phyloP scores from a whole-genome alignment of 257 asterid genomes.

The Echium plantagineum region DNA sequence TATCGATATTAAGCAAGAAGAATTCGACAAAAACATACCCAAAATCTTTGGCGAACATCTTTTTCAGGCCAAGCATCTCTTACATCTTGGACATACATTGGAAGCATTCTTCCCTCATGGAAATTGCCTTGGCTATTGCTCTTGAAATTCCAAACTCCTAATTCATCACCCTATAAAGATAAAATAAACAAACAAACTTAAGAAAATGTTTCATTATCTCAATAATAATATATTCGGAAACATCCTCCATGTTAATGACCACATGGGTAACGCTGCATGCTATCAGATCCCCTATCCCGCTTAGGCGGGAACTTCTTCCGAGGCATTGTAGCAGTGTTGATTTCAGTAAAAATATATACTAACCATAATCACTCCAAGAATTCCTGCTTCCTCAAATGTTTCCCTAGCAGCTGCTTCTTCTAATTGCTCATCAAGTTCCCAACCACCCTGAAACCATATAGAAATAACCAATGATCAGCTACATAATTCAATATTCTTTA shows the following conservation, averaged over 20 bases:
- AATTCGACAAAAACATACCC: constrained; percentile 41
- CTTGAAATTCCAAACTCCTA: constrained; percentile 83
- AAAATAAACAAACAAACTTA: background rate
- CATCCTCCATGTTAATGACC: too few relatives aligned
- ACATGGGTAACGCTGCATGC: too few relatives aligned
- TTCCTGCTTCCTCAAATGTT: constrained; percentile 89
- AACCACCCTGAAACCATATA: constrained; percentile 55
- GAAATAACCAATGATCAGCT: constrained; percentile 12
- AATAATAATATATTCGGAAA: background rate
- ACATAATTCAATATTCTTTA: background rate
- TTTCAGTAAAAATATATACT: background rate
- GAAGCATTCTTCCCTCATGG: constrained; percentile 81
- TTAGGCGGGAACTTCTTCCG: too few relatives aligned
- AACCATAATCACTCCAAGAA: constrained; percentile 64
- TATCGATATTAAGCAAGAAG: background rate
- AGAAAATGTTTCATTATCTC: background rate
- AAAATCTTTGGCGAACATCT: constrained; percentile 53
- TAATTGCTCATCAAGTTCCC: constrained; percentile 84
- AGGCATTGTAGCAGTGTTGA: too few relatives aligned
- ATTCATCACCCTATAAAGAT: constrained; percentile 32
- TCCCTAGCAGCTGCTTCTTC: constrained; percentile 79
- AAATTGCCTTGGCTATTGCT: constrained; percentile 82
- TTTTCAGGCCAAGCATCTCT: constrained; percentile 90
- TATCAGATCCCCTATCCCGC: too few relatives aligned
- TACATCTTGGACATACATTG: constrained; percentile 65